Conservation (phyloP, 2,329 filamentous ascomycete species). For the Tolypocladium guangdongense region DNA sequence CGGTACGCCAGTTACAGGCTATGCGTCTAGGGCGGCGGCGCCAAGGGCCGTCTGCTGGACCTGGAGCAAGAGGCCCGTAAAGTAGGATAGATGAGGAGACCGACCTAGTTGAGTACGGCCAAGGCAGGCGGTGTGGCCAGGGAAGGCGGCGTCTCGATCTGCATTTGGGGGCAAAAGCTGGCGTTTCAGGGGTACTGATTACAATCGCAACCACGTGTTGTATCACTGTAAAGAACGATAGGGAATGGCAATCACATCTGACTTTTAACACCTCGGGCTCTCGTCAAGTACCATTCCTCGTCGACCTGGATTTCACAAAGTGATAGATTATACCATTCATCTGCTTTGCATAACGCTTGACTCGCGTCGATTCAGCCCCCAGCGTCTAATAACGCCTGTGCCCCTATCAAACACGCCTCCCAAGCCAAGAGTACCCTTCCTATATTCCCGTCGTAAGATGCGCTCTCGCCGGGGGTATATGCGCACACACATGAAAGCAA, state of each 20-base stretch:
- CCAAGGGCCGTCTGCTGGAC: background rate
- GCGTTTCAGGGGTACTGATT: slow-evolving; percentile 4
- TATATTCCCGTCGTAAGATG: background rate
- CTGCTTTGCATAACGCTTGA: background rate
- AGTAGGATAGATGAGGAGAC: background rate
- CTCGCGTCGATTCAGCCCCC: background rate
- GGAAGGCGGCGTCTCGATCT: background rate
- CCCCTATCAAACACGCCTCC: background rate
- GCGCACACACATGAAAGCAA: background rate
- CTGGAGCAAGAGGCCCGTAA: background rate
- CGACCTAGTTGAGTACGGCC: background rate
- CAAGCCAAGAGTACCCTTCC: background rate
- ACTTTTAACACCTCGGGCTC: background rate
- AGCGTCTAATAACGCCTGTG: background rate
- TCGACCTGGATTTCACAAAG: background rate
- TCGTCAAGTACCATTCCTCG: background rate
- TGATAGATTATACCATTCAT: background rate
- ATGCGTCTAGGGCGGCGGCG: slow-evolving; percentile 35
- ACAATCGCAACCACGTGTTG: background rate
- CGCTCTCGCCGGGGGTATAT: background rate
- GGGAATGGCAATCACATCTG: background rate
- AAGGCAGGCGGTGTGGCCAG: background rate
- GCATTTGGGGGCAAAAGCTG: slow-evolving; percentile 4
- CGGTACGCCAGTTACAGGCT: slow-evolving; percentile 89
- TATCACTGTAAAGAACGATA: background rate